phyloP scores from a whole-genome alignment of 495 filamentous ascomycete genomes.

The Penicillium macrosclerotiorum region DNA sequence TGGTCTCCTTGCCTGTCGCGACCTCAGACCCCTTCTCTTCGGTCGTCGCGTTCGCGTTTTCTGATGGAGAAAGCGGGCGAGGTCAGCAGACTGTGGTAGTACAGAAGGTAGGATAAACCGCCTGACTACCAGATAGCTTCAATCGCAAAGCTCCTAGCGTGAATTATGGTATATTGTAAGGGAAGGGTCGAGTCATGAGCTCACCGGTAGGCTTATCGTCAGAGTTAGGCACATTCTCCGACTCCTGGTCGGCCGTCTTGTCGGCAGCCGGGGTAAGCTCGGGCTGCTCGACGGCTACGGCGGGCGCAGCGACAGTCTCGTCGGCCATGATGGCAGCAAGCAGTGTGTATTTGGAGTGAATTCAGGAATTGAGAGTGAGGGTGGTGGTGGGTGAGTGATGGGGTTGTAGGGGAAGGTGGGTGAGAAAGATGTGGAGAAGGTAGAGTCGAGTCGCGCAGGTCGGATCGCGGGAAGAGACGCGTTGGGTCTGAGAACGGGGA shows the following conservation, averaged over 20 bases:
- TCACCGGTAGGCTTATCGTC: constrained; percentile 37
- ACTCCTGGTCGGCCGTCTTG: constrained; percentile 28
- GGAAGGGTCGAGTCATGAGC: constrained; percentile 4
- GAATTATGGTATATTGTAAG: neutral
- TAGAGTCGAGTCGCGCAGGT: constrained; percentile 42
- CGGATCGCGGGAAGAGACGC: constrained; percentile 36
- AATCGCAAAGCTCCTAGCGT: constrained; percentile 4
- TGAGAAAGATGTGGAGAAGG: constrained; percentile 42
- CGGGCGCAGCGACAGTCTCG: constrained; percentile 35
- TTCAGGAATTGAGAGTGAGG: constrained; percentile 15
- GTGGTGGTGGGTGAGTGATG: constrained; percentile 20
- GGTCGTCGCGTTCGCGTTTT: constrained; percentile 22
- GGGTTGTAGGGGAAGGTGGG: constrained; percentile 23
- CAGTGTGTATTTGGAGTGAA: constrained; percentile 1
- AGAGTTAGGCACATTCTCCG: constrained; percentile 29
- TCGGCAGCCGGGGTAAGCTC: constrained; percentile 35
- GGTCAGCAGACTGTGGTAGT: constrained; percentile 30
- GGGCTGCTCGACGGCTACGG: constrained; percentile 31
- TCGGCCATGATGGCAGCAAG: constrained; percentile 41
- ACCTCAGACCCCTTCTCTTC: constrained; percentile 32
- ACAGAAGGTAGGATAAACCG: constrained; percentile 10
- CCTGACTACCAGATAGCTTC: constrained; percentile 1
- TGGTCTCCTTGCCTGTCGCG: constrained; percentile 23
- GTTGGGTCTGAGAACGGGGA: constrained; percentile 30
- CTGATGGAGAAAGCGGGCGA: constrained; percentile 13